These are phyloP conservation scores for Lactifluus subvellereus DNA, from an alignment of 768 basidiomycete species.

Conservation along the genomic window DNA sequence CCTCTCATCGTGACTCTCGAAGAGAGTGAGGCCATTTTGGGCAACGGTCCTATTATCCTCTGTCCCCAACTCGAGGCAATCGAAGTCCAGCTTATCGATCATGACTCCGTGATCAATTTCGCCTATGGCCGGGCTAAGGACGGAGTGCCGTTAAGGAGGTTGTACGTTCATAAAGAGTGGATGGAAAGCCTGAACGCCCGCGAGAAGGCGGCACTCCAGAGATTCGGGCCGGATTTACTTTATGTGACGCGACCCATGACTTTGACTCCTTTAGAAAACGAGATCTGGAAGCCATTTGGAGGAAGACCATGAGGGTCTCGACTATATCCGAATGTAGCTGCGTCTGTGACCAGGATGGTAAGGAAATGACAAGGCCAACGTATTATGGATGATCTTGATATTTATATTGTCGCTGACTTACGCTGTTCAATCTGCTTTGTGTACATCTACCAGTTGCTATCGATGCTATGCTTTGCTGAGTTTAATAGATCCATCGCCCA, in stretches of 20 bases:
- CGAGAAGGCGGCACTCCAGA: conserved; percentile 1
- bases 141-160: conserved; percentile 7
- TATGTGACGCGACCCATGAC: neutral
- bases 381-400: neutral
- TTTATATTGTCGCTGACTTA: neutral
- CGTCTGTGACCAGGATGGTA: too few species aligned
- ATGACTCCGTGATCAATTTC: neutral
- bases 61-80: conserved; percentile 15
- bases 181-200: neutral
- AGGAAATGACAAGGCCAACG: neutral
- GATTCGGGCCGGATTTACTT: neutral
- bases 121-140: neutral
- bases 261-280: conserved; percentile 4
- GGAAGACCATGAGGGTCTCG: neutral
- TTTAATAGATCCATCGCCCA: neutral
- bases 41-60: neutral
- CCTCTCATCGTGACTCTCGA: conserved; percentile 7
- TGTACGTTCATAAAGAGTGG: conserved; percentile 16
- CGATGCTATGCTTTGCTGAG: neutral
- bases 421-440: conserved; percentile 2
- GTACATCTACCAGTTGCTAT: neutral
- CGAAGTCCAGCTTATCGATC: conserved; percentile 11
- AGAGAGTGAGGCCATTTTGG: neutral
- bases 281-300: conserved; percentile 2
- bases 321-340: neutral